Evolutionary conservation across 352 stramenopile genomes (phyloP).

Genomic region (Globisporangium camurandrum): DNA sequence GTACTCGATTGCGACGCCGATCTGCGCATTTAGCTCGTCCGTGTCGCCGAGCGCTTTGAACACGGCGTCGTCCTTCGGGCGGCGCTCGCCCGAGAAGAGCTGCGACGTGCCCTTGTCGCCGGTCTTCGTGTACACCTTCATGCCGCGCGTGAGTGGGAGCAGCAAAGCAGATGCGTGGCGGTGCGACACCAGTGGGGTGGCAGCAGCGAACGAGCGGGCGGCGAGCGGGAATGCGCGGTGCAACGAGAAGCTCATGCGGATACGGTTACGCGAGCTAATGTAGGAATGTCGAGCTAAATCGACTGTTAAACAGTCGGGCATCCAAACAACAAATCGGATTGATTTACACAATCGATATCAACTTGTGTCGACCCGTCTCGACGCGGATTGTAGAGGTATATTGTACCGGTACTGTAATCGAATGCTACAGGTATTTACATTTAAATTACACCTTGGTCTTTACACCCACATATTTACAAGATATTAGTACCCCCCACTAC

Average conservation of each 20-base stretch:
- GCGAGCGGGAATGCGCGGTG: background rate
- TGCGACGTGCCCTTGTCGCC: conserved; percentile 90
- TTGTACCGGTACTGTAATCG: too few relatives aligned
- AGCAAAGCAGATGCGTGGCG: background rate
- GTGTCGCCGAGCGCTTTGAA: conserved; percentile 89
- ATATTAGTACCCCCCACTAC: too few relatives aligned
- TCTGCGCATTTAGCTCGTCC: conserved; percentile 87
- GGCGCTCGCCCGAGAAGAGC: conserved; percentile 87
- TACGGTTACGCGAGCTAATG: background rate
- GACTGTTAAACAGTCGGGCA: too few relatives aligned
- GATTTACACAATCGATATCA: too few relatives aligned
- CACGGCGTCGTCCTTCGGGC: conserved; percentile 76
- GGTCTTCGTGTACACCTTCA: conserved; percentile 91
- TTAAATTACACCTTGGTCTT: too few relatives aligned
- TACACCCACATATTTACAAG: too few relatives aligned
- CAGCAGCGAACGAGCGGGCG: background rate
- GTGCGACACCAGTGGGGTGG: too few relatives aligned
- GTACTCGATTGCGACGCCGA: conserved; percentile 58
- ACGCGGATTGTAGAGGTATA: too few relatives aligned
- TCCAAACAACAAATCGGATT: too few relatives aligned
- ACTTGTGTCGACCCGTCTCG: too few relatives aligned
- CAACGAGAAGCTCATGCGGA: conserved; percentile 3
- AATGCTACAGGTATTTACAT: too few relatives aligned
- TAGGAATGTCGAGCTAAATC: too few relatives aligned
- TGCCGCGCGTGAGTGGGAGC: conserved; percentile 15